Base-by-base conservation (phyloP, 2,329 filamentous ascomycete genomes). In the Emergomyces pasteurianus region DNA sequence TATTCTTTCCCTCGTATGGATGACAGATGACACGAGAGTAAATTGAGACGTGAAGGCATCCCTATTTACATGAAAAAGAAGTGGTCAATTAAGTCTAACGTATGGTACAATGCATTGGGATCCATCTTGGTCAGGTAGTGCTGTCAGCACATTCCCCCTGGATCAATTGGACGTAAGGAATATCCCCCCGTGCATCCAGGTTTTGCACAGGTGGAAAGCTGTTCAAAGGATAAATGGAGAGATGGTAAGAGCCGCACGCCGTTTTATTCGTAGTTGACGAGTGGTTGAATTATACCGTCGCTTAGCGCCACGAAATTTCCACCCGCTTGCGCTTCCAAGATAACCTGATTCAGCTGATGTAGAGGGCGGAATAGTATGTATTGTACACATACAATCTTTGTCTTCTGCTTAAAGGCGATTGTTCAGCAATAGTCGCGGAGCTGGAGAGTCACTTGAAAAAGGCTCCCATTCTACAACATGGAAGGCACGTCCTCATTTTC, bases 401-500 rank as follows among this genome's bases (percentile, higher is more conserved):
- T 14, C 31, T n/a, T 18, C 12, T 21, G 21, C 3, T 36, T n/a
- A 1, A 7, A 12, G 16, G 10, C 3, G 34, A n/a, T n/a, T 12
- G 16, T 4, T 14, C 34, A 42, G 14, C 21, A 34, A 23, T 55
- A 34, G 7, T 16, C 16, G 36, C 36, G 14, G 28, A 9, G 34
- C 26, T 31, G 14, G 16, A 12, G 4, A n/a, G 2, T 21, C 1
- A 31, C 1, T 5, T 16, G 34, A 23, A 28, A 57, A 23, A 46
- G 10, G 28, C 7, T 42, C 34, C 8, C 53, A 42, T 42, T 10
- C 36, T 2, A 42, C n/a, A 26, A n/a, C n/a, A n/a, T 7, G 12
- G 23, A 28, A 23, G 14, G 31, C 8, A 10, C 28, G 34, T 31
- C 10, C 40, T 49, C 31, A 58, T 50, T 18, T 75, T 36, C 46